These are phyloP conservation scores for Globisporangium recalcitrans DNA, from an alignment of 352 stramenopile species.

Conservation along the genomic window DNA sequence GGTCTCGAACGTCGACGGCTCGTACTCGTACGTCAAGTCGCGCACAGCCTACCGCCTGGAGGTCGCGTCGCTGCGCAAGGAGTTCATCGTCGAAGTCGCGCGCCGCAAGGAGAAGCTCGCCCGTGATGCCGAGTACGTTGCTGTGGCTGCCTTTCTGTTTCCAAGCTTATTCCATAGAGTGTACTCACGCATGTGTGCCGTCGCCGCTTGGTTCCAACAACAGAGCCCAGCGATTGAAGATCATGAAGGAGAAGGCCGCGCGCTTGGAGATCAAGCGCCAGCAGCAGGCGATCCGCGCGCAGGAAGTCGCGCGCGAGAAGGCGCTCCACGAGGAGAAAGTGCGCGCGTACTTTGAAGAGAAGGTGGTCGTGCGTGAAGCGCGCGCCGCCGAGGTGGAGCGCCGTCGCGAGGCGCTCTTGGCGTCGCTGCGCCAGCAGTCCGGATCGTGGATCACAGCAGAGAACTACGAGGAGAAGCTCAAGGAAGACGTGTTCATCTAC, in stretches of 20 bases:
- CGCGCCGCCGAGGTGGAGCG: constrained; percentile 53
- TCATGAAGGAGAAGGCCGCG: constrained; percentile 85
- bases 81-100: constrained; percentile 70
- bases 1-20: constrained; percentile 23
- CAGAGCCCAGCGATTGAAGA: constrained; percentile 71
- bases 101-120: constrained; percentile 74
- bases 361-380: constrained; percentile 65
- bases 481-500: constrained; percentile 84
- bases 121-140: constrained; percentile 74
- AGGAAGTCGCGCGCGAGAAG: constrained; percentile 79
- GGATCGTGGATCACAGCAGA: constrained; percentile 64
- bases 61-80: constrained; percentile 57
- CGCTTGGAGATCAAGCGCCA: constrained; percentile 86
- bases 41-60: constrained; percentile 66
- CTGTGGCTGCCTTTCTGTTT: not conserved
- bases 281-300: constrained; percentile 76
- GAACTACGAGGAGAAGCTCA: constrained; percentile 74
- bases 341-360: constrained; percentile 75
- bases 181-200: not conserved
- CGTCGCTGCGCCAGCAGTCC: constrained; percentile 54
- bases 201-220: not conserved
- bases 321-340: constrained; percentile 73
- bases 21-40: constrained; percentile 74
- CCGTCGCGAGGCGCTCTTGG: constrained; percentile 64
- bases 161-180: too few species aligned